Percentiles rank a stretch among this genome's conserved stretches.
Evolutionary conservation across 441 rosid species (phyloP).

Genomic region (Corymbia calophylla): DNA sequence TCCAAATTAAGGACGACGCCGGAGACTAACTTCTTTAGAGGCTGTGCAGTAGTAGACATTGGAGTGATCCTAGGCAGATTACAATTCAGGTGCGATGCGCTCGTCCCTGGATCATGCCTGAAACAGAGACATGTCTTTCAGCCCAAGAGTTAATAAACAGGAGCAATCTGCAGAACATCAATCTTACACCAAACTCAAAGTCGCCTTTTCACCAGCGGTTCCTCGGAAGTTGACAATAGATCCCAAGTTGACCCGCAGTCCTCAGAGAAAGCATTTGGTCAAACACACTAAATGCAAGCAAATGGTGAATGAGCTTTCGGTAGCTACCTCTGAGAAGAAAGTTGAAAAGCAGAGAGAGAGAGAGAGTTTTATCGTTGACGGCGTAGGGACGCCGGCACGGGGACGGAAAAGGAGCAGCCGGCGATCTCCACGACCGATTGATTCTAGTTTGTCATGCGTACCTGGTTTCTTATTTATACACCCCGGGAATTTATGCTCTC

Average conservation of each 20-base stretch:
- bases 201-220: background rate
- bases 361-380: background rate
- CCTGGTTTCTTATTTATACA: background rate
- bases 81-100: background rate
- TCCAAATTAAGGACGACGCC: conserved; percentile 84
- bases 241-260: background rate
- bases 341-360: background rate
- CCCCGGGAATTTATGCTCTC: too few species aligned
- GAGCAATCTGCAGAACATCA: background rate
- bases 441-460: background rate
- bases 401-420: background rate
- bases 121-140: background rate
- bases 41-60: conserved; percentile 25
- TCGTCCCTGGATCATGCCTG: background rate
- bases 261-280: background rate
- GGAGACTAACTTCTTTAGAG: conserved; percentile 45
- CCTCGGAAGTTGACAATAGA: background rate
- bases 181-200: background rate
- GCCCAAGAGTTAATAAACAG: background rate
- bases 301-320: background rate
- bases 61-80: background rate
- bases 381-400: background rate
- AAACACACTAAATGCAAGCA: background rate
- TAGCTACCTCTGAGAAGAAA: background rate
- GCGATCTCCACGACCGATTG: background rate